Evolutionary conservation across 2,329 filamentous ascomycete species (phyloP).

Genomic region (Sordariomycetes sp.): DNA sequence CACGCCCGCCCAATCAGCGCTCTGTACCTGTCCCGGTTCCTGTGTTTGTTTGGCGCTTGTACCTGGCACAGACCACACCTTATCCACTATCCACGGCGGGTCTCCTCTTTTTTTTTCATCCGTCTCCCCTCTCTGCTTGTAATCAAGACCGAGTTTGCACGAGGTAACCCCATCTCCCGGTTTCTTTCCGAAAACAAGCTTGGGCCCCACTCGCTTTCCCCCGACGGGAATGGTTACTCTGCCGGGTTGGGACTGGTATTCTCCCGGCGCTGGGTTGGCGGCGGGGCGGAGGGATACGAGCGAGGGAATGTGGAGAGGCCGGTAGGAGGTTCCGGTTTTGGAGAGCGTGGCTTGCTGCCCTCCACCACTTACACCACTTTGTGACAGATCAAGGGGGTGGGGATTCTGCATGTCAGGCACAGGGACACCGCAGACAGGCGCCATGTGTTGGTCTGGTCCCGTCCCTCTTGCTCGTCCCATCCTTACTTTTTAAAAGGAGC

Average conservation of each 20-base stretch:
- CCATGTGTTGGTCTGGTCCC: neutral
- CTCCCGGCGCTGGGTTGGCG: neutral
- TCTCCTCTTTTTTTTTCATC: neutral
- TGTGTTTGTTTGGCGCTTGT: neutral
- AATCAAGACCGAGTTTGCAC: too few relatives aligned
- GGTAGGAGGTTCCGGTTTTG: neutral
- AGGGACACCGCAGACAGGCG: neutral
- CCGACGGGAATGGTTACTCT: too few relatives aligned
- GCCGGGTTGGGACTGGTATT: too few relatives aligned
- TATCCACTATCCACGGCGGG: neutral
- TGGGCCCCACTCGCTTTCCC: too few relatives aligned
- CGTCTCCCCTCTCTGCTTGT: too few relatives aligned
- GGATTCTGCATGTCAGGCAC: neutral
- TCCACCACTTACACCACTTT: neutral
- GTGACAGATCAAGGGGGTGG: neutral
- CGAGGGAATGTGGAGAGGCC: neutral
- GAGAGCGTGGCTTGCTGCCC: neutral
- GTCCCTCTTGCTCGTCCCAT: neutral
- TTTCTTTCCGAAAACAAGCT: too few relatives aligned
- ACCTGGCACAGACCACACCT: neutral
- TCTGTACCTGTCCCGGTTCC: neutral
- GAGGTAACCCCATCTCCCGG: too few relatives aligned
- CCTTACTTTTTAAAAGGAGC: neutral
- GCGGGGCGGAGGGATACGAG: neutral
- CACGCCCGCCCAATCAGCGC: neutral